Base-by-base conservation (phyloP, 2,329 filamentous ascomycete genomes). In the Ophiostoma tasmaniense region DNA sequence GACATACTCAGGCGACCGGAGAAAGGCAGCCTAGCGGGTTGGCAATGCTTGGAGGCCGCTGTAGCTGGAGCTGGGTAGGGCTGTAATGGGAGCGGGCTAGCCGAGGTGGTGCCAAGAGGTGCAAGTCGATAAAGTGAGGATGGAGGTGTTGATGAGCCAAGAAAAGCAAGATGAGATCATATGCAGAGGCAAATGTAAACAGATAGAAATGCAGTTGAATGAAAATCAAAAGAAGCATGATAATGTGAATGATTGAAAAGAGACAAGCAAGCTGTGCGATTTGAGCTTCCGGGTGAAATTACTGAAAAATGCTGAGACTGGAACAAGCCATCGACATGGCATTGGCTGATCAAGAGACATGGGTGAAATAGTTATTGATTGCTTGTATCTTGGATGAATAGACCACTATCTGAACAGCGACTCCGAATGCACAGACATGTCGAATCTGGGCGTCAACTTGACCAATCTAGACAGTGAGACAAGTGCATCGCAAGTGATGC, bases 41-140 rank as follows among this genome's bases (percentile, higher is more conserved):
- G 50, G 50, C 50, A 55, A 55, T 28, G 50, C 50, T 55, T 55
- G 50, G 50, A 55, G 50, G 50, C 50, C 50, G 50, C 50, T 55
- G 22, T 10, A 55, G n/a, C 50, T 55, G 50, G n/a, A 55, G 50
- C 50, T 55, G 50, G n/a, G 50, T 22, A 7, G 22, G 17, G 50
- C 50, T 55, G 50, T 4, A 25, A 5, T 10, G 22, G 7, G 17
- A 45, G 7, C 20, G 42, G 42, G 42, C 14, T n/a, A 45, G 17
- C 42, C 5, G 42, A 45, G 14, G 6, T 45, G 42, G 17, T 45
- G 50, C 50, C 50, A 55, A 55, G 50, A 55, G n/a, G 22, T 25
- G 50, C 50, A 55, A 55, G 50, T 55, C 25, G 50, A 55, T 55
- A 11, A 55, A 55, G 50, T 55, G 50, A 10, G 10, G 22, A 7